Conservation (phyloP, 192 early-diverging fungal genomes). For the Umbelopsis sp. region DNA sequence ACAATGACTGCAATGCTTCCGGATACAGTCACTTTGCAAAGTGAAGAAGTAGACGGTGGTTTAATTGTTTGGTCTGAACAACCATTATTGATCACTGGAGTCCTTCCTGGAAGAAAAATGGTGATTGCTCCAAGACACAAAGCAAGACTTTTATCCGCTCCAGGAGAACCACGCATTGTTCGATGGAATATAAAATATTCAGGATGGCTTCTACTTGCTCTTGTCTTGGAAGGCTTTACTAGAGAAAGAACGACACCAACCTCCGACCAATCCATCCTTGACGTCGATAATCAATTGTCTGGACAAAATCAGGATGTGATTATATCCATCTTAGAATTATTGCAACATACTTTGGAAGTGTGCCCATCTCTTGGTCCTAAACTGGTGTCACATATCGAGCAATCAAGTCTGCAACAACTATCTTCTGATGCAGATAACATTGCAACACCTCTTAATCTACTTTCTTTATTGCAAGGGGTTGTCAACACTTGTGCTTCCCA, state of each 20-base stretch:
- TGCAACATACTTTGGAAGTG: conserved; percentile 14
- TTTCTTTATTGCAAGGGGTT: neutral
- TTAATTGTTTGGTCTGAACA: neutral
- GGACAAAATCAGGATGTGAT: conserved; percentile 23
- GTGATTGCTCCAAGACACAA: conserved; percentile 17
- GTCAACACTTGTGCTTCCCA: conserved; percentile 4
- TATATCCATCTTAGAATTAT: conserved; percentile 21
- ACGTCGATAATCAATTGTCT: conserved; percentile 7
- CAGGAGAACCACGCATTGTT: conserved; percentile 6
- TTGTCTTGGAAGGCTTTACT: conserved; percentile 15
- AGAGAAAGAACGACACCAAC: neutral
- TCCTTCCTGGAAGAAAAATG: neutral
- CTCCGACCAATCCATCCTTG: neutral
- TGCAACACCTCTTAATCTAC: neutral
- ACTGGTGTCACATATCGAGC: conserved; percentile 17
- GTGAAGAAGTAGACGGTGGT: neutral
- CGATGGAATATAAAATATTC: conserved; percentile 26
- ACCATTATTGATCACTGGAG: neutral
- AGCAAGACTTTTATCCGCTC: conserved; percentile 5
- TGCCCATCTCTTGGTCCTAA: neutral
- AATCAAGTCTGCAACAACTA: neutral
- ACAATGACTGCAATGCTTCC: conserved; percentile 19
- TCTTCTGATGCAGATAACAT: neutral
- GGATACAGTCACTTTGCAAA: neutral
- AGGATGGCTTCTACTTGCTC: conserved; percentile 24